Evolutionary conservation across 2,329 filamentous ascomycete genomes (phyloP), one percentile per base, ranked within the genome.

Genomic region (Teratosphaeria nubilosa): DNA sequence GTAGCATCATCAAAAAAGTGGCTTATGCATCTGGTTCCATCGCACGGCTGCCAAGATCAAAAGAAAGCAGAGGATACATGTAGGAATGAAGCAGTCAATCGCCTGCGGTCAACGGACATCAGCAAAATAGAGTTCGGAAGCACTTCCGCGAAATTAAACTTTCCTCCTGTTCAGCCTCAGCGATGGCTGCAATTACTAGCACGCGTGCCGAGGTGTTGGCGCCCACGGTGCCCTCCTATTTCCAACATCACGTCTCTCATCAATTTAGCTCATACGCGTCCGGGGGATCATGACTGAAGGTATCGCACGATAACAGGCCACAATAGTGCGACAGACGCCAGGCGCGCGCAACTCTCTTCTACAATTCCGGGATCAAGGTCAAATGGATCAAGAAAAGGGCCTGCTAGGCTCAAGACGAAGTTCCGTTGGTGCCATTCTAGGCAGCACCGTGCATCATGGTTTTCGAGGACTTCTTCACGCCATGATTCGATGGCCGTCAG

Each of bases 381-480:
- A 10, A 10, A 20, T 48, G 16, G 41, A 48, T 22, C 41, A 48
- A 3, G 41, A 48, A 48, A 48, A 48, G 41, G 41, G 41, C 41
- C n/a, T 48, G 41, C 20, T 16, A 10, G n/a, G 41, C 41, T 5
- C 41, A 48, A 22, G 41, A 48, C 41, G 41, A 48, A 20, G 20
- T 20, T 10, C 9, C 20, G n/a, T 48, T 1, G 41, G 16, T 48
- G 41, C 20, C n/a, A 10, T 48, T 2, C 41, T 48, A 6, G 41
- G 16, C 41, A 22, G 41, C 41, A 10, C 9, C 10, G 16, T 48
- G 41, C 41, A 20, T 20, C 41, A 48, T 48, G 41, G 9, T 7
- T 11, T 48, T 54, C 34, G 37, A 51, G 45, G 58, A 54, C 16
- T 25, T 50, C 5, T 27, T 54, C 48, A 59, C 24, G 37, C 58